A percentile compares a stretch with the other conserved stretches of the same genome.
These are phyloP conservation scores for Colletotrichum tanaceti DNA, from an alignment of 2,329 filamentous ascomycete species.

Conservation along the genomic window DNA sequence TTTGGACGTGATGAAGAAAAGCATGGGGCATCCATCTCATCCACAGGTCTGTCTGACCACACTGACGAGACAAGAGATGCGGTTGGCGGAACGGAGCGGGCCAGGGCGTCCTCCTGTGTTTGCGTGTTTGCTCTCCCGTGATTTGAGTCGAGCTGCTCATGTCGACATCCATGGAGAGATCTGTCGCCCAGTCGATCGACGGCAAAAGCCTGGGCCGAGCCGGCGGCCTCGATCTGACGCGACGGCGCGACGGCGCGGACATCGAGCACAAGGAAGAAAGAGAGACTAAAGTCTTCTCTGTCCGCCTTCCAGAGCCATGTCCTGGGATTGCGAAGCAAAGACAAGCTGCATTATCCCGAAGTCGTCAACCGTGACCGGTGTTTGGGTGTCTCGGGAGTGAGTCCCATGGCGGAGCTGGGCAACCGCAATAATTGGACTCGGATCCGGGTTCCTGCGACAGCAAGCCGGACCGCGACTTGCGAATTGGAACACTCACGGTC, in stretches of 20 bases:
- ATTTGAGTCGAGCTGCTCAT: background rate
- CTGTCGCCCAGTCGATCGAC: background rate
- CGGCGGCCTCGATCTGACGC: background rate
- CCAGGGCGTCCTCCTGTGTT: background rate
- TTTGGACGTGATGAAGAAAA: conserved; percentile 30
- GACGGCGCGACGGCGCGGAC: background rate
- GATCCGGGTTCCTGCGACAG: conserved; percentile 13
- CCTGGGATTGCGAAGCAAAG: conserved; percentile 32
- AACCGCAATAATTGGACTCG: conserved; percentile 2
- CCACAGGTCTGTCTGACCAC: too few relatives aligned
- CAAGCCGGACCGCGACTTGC: conserved; percentile 23
- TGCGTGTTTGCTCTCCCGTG: conserved; percentile 3
- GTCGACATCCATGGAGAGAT: too few relatives aligned
- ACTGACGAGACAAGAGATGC: conserved; percentile 9
- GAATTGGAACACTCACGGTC: background rate
- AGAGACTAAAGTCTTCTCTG: background rate
- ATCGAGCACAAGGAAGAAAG: background rate
- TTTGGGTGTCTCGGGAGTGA: conserved; percentile 39
- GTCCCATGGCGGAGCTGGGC: conserved; percentile 22
- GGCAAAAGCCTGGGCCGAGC: background rate
- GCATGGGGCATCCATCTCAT: background rate
- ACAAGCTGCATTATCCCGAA: conserved; percentile 31
- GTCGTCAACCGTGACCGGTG: conserved; percentile 26
- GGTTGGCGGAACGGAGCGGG: background rate
- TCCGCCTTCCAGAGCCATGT: conserved; percentile 27